These are phyloP conservation scores for Phytophthora sp. DNA, from an alignment of 352 stramenopile species.

Conservation along the genomic window DNA sequence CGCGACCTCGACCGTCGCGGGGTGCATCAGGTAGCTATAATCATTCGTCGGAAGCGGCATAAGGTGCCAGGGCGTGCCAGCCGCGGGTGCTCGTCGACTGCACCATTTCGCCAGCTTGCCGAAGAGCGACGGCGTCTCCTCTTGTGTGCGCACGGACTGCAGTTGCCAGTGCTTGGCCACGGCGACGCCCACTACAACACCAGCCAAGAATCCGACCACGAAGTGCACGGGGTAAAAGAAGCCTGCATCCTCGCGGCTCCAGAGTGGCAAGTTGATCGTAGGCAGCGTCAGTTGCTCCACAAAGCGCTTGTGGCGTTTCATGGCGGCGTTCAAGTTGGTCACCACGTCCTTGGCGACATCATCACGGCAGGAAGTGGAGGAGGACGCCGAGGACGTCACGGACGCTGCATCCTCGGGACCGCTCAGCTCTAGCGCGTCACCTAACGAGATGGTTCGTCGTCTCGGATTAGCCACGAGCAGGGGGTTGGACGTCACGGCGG, in stretches of 20 bases:
- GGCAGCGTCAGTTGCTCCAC: constrained; percentile 37
- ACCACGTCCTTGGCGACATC: constrained; percentile 51
- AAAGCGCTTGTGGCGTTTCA: constrained; percentile 34
- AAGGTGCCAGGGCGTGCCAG: constrained; percentile 32
- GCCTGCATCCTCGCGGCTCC: constrained; percentile 22
- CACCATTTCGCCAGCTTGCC: constrained; percentile 42
- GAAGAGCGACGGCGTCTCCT: constrained; percentile 30
- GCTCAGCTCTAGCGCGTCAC: neutral
- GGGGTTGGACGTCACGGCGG: constrained; percentile 21
- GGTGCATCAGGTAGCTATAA: constrained; percentile 47
- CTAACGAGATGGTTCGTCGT: constrained; percentile 16
- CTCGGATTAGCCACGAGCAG: constrained; percentile 13
- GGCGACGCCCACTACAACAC: constrained; percentile 46
- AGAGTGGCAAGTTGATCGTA: constrained; percentile 29
- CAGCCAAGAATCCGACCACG: constrained; percentile 47
- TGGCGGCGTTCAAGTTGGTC: constrained; percentile 40
- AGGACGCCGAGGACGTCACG: constrained; percentile 19
- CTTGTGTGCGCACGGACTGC: constrained; percentile 24
- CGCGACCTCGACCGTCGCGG: constrained; percentile 45
- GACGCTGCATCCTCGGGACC: constrained; percentile 14
- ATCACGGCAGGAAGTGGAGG: constrained; percentile 17
- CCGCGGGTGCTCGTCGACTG: constrained; percentile 29
- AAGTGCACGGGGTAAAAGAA: constrained; percentile 46
- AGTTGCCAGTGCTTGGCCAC: constrained; percentile 39
- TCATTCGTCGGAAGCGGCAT: constrained; percentile 43